phyloP scores from a whole-genome alignment of 1,284 basidiomycete species.

The Microbotryomycetes sp. region DNA sequence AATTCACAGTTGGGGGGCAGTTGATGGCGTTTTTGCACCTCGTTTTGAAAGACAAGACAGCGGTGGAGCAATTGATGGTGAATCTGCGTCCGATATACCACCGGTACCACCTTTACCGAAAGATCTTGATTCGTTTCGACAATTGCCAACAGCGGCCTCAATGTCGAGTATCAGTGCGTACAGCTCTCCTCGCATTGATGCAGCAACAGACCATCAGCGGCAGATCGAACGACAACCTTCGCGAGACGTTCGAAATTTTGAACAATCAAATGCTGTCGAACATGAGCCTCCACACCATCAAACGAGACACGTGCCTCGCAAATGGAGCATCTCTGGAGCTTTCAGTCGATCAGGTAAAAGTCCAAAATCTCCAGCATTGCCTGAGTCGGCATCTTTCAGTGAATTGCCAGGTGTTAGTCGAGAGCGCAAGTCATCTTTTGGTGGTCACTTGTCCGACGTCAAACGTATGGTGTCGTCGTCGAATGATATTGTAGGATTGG shows the following conservation, averaged over 20 bases:
- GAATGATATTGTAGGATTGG: slow-evolving; percentile 32
- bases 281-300: background rate
- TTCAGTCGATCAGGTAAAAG: slow-evolving; percentile 50
- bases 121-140: slow-evolving; percentile 56
- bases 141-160: background rate
- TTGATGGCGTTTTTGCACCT: slow-evolving; percentile 41
- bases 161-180: background rate
- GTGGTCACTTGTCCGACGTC: slow-evolving; percentile 53
- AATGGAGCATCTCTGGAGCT: slow-evolving; percentile 90
- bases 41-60: slow-evolving; percentile 13
- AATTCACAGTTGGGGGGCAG: slow-evolving; percentile 63
- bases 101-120: slow-evolving; percentile 96
- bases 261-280: no score
- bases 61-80: background rate
- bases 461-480: slow-evolving; percentile 33
- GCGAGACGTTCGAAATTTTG: no score
- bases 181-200: slow-evolving; percentile 1
- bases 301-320: slow-evolving; percentile 43
- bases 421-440: slow-evolving; percentile 63
- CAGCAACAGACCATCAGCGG: no score
- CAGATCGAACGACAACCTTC: no score
- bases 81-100: slow-evolving; percentile 46
- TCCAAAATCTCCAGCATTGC: slow-evolving; percentile 53
- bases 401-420: slow-evolving; percentile 47
- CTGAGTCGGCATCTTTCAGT: slow-evolving; percentile 39